These are phyloP conservation scores for Cryphonectria japonica DNA, from an alignment of 2,329 filamentous ascomycete genomes.

Conservation along the genomic window DNA sequence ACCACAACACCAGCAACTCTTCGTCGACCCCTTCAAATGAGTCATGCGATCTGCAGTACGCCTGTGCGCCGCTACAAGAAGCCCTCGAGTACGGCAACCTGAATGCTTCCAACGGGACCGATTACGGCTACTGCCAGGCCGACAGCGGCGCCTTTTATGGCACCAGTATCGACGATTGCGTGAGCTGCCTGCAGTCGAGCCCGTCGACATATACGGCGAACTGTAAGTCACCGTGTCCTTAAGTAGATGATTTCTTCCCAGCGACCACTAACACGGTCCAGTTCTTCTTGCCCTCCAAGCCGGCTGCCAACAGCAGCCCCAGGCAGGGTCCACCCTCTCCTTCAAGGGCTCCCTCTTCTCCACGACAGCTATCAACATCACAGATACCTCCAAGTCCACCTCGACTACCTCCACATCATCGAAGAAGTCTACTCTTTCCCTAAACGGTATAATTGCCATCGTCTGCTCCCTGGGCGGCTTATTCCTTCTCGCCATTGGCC, in stretches of 20 bases:
- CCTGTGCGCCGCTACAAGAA: constrained; percentile 45
- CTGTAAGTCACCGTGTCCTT: constrained; percentile 43
- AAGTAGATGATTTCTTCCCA: background rate
- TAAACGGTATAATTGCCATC: constrained; percentile 58
- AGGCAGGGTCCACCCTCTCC: constrained; percentile 42
- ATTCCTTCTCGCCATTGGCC: constrained; percentile 45
- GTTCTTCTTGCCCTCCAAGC: constrained; percentile 53
- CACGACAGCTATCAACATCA: constrained; percentile 44
- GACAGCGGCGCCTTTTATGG: constrained; percentile 41
- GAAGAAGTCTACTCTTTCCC: constrained; percentile 41
- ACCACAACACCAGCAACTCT: constrained; percentile 38
- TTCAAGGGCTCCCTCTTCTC: constrained; percentile 51
- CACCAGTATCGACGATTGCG: constrained; percentile 42
- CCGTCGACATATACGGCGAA: constrained; percentile 48
- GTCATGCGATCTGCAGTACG: constrained; percentile 47
- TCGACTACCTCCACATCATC: constrained; percentile 29
- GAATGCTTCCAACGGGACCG: constrained; percentile 38
- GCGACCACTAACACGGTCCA: constrained; percentile 34
- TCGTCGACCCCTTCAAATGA: constrained; percentile 38
- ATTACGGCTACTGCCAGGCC: constrained; percentile 52
- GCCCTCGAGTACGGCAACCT: constrained; percentile 43
- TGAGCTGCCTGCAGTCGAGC: constrained; percentile 48
- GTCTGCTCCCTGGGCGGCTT: constrained; percentile 49
- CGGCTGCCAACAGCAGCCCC: constrained; percentile 51
- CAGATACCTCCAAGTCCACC: constrained; percentile 35